Evolutionary conservation across 2,329 filamentous ascomycete genomes (phyloP), one percentile per base, ranked within the genome.

Genomic region (Didymosphaeria variabile): DNA sequence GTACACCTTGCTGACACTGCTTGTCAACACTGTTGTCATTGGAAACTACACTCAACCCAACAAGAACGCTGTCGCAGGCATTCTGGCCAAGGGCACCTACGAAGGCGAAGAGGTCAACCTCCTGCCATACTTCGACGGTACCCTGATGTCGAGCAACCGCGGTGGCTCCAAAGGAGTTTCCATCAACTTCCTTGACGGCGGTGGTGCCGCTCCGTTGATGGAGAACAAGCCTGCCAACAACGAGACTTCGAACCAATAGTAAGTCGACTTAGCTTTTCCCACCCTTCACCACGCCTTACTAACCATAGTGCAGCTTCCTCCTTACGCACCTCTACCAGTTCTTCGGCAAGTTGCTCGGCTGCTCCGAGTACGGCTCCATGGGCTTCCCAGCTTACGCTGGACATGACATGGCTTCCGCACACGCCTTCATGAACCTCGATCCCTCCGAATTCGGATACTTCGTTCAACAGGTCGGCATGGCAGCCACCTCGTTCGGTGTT

Each of bases 1-100:
- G 73, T 77, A 81, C 57, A 84, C 81, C 0, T 78, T 89, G 2
- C 67, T 89, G 68, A 86, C 83, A 1, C 77, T 86, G 1, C 73
- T 89, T 4, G 86, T 89, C 68, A 89, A 89, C 76, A 88, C 86
- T 7, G 87, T 84, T 21, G 85, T 89, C 62, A 87, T 88, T 66
- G 87, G 87, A 34, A 88, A 87, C 74, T 87, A 87, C 71, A 86
- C 84, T 8, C 74, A 74, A 66, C 84, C 85, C 58, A 87, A 86
- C 63, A 81, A 84, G 56, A 73, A 87, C 66, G 72, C 64, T 2
- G 86, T 88, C 4, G 80, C 84, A n/a, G 86, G 87, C 64, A 88
- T 89, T 68, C 80, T 89, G 26, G 82, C 82, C 1, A 83, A 72
- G 47, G 79, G 83, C n/a, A 79, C 68, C 12, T 82, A 81, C 72